Evolutionary conservation across 805 yeast genomes (phyloP), one percentile per base, ranked within the genome.

Genomic region (Brettanomyces nanus): DNA sequence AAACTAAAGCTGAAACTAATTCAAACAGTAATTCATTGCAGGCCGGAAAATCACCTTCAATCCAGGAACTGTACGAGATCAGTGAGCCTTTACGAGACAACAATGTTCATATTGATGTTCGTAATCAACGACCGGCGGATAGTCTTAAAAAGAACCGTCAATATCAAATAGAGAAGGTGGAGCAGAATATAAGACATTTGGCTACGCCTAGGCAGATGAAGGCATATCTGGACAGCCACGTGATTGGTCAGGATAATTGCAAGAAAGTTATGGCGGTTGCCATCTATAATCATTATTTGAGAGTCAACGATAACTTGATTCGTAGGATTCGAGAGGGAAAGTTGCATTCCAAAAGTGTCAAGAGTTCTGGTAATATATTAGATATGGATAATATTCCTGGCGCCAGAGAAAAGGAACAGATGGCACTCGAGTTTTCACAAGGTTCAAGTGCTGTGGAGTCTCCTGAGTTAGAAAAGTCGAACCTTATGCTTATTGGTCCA

Each of bases 241-340:
- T 76, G 14, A 60, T 76, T 19, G 81, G 80, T 0, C 82, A 75
- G 52, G 72, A 71, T 1, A 62, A 58, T 4, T 71, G 77, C 19
- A 75, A 75, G 50, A 70, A 69, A 46, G 71, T 74, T n/a, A 61
- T 75, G 53, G 66, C 79, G 27, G 82, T 75, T 7, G 79, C 80
- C 1, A 77, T 75, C 0, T 75, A 69, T 47, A 75, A 76, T 39
- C 82, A 75, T 48, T 73, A 72, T 42, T 45, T 74, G 29, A 58
- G 79, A 38, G 58, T 68, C 26, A 63, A 65, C 38, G 76, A 71
- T 42, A 59, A 46, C 2, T 23, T 41, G 9, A 25, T 41, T 4
- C 30, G 48, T 9, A 22, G 37, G n/a, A 15, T 38, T 13, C 39
- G 45, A 25, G n/a, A 7, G 11, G 43, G 43, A n/a, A 28, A 33